A percentile compares a stretch with the other conserved stretches of the same genome.
Evolutionary conservation across 2,329 filamentous ascomycete genomes (phyloP).

Genomic region (Rhynchosporium agropyri): DNA sequence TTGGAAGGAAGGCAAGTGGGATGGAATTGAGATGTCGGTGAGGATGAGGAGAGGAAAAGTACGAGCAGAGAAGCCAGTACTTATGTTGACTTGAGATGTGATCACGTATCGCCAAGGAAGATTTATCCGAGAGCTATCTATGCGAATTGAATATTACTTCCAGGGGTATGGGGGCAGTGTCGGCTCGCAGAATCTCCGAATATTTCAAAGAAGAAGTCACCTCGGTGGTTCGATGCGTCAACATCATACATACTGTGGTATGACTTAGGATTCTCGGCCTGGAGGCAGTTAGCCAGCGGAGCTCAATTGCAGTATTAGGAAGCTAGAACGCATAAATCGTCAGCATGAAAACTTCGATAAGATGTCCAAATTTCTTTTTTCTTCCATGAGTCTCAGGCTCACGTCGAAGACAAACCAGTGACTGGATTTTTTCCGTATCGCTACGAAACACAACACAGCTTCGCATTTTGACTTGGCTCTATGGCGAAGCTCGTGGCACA

Average conservation of each 20-base stretch:
- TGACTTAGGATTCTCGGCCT: background rate
- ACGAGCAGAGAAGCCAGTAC: background rate
- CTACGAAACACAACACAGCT: background rate
- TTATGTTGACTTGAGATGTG: background rate
- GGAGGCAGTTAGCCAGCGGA: background rate
- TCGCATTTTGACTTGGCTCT: background rate
- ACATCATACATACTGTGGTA: background rate
- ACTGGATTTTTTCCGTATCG: background rate
- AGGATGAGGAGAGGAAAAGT: slow-evolving; percentile 16
- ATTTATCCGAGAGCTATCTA: background rate
- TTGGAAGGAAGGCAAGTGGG: background rate
- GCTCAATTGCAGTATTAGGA: slow-evolving; percentile 1
- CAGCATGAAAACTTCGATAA: no score
- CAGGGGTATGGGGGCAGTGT: background rate
- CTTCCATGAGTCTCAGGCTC: no score
- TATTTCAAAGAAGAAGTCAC: background rate
- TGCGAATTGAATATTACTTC: no score
- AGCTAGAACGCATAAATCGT: background rate
- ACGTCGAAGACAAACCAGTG: no score
- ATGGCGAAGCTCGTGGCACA: background rate
- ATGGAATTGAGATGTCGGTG: background rate
- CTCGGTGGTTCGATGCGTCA: background rate
- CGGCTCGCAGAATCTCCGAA: background rate
- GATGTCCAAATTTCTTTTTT: background rate
- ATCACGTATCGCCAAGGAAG: background rate